Evolutionary conservation across 331 rosid genomes (phyloP), one percentile per base, ranked within the genome.

Genomic region (Rosa hybrid): DNA sequence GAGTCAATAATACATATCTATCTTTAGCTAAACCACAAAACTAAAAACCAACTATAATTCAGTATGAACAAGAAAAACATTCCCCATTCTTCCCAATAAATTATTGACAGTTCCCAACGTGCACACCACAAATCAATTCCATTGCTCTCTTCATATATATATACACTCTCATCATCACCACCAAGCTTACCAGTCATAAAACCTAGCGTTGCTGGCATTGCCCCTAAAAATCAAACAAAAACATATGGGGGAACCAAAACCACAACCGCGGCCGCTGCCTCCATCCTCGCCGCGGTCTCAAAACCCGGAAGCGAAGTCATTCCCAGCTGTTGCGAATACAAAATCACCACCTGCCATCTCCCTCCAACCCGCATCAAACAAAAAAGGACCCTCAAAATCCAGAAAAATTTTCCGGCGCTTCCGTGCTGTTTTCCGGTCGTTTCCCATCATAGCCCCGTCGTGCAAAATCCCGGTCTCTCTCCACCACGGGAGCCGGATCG

Each of bases 401-500:
- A 63, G 57, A 41, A 84, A 64, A 51, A 20, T 93, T 6, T 71
- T 89, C 44, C 75, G 85, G 4, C 90, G 76, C n/a, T 77, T 95
- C 56, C 89, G 93, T 0, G 73, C 93, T 0, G 85, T 84, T 7
- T 87, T 95, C 84, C 91, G 91, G 9, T 85, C 98, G 0, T 85
- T 95, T 8, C 98, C 99, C 0, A 95, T 95, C 79, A 79, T 95
- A 4, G 67, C 85, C 6, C 94, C 98, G 1, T 86, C 92, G 0
- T 93, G 97, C 53, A 88, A 86, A 45, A 85, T 91, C 54, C 90
- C 91, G 0, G 74, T 21, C 1, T 56, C 86, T 0, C 51, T 89
- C 5, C 72, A 17, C 8, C 70, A 20, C 6, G 88, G 88, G 0
- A 76, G 8, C 63, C 84, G 85, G 2, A 8, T 51, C 10, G 72